Conservation (phyloP, 2,329 filamentous ascomycete species). For the Leptographium flavum region DNA sequence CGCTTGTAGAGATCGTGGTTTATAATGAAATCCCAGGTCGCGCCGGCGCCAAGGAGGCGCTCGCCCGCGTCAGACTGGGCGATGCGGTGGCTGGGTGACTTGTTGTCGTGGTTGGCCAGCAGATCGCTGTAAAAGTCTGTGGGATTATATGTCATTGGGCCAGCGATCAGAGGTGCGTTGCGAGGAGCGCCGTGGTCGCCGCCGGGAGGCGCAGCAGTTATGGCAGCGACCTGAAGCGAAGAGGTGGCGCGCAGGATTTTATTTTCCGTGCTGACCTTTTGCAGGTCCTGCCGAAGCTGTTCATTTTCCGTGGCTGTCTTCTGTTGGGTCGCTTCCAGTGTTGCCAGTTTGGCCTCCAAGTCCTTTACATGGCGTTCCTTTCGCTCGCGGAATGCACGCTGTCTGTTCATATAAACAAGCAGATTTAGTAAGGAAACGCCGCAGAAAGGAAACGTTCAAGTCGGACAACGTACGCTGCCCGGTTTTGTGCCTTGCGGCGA, state of each 20-base stretch:
- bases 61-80: constrained; percentile 52
- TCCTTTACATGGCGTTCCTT: constrained; percentile 89
- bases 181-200: constrained; percentile 27
- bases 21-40: constrained; percentile 85
- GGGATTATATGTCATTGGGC: constrained; percentile 57
- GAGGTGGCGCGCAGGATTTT: constrained; percentile 79
- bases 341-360: constrained; percentile 71
- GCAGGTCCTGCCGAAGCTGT: constrained; percentile 67
- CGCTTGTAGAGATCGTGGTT: constrained; percentile 61
- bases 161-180: constrained; percentile 39
- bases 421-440: not conserved
- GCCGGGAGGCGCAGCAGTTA: constrained; percentile 22
- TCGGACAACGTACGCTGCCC: constrained; percentile 39
- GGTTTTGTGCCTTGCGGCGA: constrained; percentile 45
- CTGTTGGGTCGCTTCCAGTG: constrained; percentile 59
- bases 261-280: constrained; percentile 78
- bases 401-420: constrained; percentile 36
- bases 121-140: constrained; percentile 57
- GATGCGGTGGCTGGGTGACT: constrained; percentile 54
- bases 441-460: not conserved
- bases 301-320: constrained; percentile 72
- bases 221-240: constrained; percentile 16
- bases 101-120: constrained; percentile 46
- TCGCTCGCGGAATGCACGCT: constrained; percentile 89
- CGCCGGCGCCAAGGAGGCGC: constrained; percentile 56